Evolutionary conservation across 139 green algal species (phyloP).

Genomic region (Tetradesmus obliquus): DNA sequence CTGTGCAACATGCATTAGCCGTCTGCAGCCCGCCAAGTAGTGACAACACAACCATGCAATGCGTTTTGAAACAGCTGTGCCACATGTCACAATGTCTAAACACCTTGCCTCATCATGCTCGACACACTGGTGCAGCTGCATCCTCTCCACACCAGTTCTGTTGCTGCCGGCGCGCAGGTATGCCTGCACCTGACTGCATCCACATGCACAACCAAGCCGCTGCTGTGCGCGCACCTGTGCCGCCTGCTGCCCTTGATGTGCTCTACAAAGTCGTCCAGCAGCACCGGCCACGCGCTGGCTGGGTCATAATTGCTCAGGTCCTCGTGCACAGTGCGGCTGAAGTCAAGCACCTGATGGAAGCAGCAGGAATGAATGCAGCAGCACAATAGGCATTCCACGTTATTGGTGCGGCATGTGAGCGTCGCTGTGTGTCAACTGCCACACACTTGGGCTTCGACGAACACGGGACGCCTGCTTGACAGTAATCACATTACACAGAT

Average conservation of each 20-base stretch:
- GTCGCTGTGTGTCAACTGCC: neutral
- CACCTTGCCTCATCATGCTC: neutral
- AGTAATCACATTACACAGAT: too few relatives aligned
- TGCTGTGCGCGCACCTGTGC: neutral
- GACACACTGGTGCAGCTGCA: neutral
- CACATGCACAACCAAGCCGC: neutral
- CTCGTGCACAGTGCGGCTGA: constrained; percentile 73
- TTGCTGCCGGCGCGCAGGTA: too few relatives aligned
- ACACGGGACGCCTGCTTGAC: neutral
- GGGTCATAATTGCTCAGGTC: constrained; percentile 84
- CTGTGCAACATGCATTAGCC: too few relatives aligned
- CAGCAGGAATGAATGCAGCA: neutral
- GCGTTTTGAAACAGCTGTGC: too few relatives aligned
- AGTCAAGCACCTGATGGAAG: constrained; percentile 75
- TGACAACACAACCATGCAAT: too few relatives aligned
- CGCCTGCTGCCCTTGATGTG: constrained; percentile 45
- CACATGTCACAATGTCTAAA: too few relatives aligned
- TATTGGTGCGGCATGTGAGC: neutral
- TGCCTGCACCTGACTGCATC: neutral
- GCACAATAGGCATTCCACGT: neutral
- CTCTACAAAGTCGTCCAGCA: constrained; percentile 80
- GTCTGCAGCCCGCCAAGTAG: too few relatives aligned
- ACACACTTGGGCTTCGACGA: neutral
- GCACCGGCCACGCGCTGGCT: constrained; percentile 65
- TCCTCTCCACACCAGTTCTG: too few relatives aligned